phyloP scores from a whole-genome alignment of 768 basidiomycete genomes.

The Fibroporia radiculosa region DNA sequence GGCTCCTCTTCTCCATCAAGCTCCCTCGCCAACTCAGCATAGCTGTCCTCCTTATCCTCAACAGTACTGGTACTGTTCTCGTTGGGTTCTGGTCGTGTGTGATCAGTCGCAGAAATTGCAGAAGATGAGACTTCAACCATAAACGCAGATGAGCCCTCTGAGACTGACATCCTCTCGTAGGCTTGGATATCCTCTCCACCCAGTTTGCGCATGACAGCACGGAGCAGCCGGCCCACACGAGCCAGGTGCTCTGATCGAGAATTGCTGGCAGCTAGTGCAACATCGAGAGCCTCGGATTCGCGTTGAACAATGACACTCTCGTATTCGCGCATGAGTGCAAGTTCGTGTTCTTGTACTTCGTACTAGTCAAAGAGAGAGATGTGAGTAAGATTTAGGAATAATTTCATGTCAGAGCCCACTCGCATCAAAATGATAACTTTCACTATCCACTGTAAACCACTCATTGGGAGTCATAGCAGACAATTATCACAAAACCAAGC shows the following conservation, averaged over 20 bases:
- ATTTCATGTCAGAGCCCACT: background rate
- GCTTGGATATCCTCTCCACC: constrained; percentile 50
- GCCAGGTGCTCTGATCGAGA: constrained; percentile 60
- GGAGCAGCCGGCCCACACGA: constrained; percentile 61
- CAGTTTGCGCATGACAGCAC: constrained; percentile 59
- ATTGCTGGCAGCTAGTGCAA: constrained; percentile 54
- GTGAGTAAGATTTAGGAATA: background rate
- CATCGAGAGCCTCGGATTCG: constrained; percentile 58
- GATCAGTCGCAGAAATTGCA: background rate
- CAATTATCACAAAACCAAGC: too few relatives aligned
- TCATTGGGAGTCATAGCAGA: too few relatives aligned
- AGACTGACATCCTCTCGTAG: constrained; percentile 10
- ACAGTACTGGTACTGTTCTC: background rate
- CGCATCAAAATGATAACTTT: too few relatives aligned
- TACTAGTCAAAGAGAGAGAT: constrained; percentile 49
- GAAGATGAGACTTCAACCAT: background rate
- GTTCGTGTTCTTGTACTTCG: constrained; percentile 88
- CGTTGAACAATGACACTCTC: constrained; percentile 74
- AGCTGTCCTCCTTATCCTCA: background rate
- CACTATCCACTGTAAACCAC: too few relatives aligned
- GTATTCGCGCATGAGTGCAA: constrained; percentile 84
- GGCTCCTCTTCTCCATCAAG: constrained; percentile 20
- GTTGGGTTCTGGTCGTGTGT: background rate
- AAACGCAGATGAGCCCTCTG: constrained; percentile 4
- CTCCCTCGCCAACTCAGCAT: constrained; percentile 8